Conservation (phyloP, 306 rosid genomes). For the Bauhinia variegata region DNA sequence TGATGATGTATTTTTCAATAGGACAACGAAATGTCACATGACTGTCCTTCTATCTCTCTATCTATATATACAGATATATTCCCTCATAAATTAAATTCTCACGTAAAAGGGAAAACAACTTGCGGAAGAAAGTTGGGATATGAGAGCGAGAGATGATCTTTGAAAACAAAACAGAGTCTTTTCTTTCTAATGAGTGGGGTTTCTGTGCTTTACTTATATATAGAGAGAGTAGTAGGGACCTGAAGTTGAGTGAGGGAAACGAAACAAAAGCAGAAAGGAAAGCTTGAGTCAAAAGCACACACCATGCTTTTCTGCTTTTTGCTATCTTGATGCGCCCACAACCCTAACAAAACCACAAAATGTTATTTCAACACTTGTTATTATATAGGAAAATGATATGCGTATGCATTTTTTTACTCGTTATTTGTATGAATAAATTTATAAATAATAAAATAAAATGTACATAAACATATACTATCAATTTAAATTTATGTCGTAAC, state of each 20-base stretch:
- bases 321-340: constrained; percentile 49
- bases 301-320: constrained; percentile 28
- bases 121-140: background rate
- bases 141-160: constrained; percentile 34
- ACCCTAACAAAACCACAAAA: constrained; percentile 40
- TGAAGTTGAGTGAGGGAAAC: constrained; percentile 35
- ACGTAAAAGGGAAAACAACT: constrained; percentile 12
- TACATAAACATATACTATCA: too few relatives aligned
- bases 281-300: constrained; percentile 33
- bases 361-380: too few relatives aligned
- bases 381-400: too few relatives aligned
- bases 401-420: too few relatives aligned
- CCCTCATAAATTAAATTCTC: background rate
- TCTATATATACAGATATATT: too few relatives aligned
- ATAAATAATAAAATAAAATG: too few relatives aligned
- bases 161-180: constrained; percentile 4
- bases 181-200: constrained; percentile 30
- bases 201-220: constrained; percentile 4
- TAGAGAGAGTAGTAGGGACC: too few relatives aligned
- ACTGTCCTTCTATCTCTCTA: background rate
- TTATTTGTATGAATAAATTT: too few relatives aligned
- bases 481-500: too few relatives aligned
- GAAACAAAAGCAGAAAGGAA: background rate
- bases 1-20: background rate
- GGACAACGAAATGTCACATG: background rate